phyloP scores from a whole-genome alignment of 768 basidiomycete genomes.

The Leccinum aurantiacum region DNA sequence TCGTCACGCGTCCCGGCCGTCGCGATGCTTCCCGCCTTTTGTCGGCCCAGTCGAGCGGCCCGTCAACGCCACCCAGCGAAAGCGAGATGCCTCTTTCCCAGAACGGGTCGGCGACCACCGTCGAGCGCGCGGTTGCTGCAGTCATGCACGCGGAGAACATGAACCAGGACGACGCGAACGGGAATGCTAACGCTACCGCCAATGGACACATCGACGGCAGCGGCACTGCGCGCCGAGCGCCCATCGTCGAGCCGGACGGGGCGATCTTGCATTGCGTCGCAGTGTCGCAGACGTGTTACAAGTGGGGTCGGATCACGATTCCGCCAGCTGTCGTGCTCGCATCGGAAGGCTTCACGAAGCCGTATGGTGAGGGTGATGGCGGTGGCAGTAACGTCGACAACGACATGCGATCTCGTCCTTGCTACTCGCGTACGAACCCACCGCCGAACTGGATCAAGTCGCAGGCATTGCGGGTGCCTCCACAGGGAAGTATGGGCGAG shows the following conservation, averaged over 20 bases:
- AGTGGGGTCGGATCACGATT: conserved; percentile 68
- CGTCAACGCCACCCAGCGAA: conserved; percentile 21
- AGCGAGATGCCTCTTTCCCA: background rate
- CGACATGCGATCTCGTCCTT: background rate
- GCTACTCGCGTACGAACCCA: conserved; percentile 35
- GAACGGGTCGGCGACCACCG: conserved; percentile 9
- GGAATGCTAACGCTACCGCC: background rate
- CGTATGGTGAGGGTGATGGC: conserved; percentile 4
- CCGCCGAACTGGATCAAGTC: conserved; percentile 30
- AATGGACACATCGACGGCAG: background rate
- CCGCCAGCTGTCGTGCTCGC: conserved; percentile 66
- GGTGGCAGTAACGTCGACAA: background rate
- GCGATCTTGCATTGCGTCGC: conserved; percentile 60
- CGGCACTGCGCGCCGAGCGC: conserved; percentile 1
- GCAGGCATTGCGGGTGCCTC: conserved; percentile 23
- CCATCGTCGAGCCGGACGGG: conserved; percentile 43
- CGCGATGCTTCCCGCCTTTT: background rate
- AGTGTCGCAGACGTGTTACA: conserved; percentile 67
- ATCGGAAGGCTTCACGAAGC: conserved; percentile 51
- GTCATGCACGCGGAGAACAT: conserved; percentile 2
- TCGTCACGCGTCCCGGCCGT: conserved; percentile 51
- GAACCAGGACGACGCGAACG: background rate
- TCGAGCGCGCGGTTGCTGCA: conserved; percentile 18
- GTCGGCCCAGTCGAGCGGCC: conserved; percentile 29
- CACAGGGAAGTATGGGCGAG: conserved; percentile 18